Evolutionary conservation across 176 grass and related monocot species (phyloP), one percentile per base, ranked within the genome.

Genomic region (Carex scoparia): DNA sequence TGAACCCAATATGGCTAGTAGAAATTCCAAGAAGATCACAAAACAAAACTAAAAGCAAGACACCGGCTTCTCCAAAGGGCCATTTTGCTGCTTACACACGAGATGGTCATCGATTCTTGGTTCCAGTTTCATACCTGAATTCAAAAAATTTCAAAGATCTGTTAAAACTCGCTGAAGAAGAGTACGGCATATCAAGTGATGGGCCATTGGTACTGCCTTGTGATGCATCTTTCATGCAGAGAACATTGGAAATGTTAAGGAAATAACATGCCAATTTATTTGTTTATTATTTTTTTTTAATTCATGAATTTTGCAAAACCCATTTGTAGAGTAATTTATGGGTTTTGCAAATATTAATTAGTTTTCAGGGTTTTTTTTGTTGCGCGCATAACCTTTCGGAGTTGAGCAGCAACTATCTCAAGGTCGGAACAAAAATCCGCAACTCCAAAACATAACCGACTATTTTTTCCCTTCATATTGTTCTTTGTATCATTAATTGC

Each of bases 141-240:
- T 91, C 85, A 72, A 86, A 89, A 87, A 83, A 65, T 74, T 94
- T 94, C 49, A 83, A 70, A 76, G 92, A 94, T 79, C 85, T 94
- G 6, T 86, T 94, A 69, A 85, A 63, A 85, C 85, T 87, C 83
- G 92, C 89, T 44, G 89, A 94, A 84, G 92, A 94, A 87, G 92
- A 94, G 89, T 94, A 87, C 19, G 92, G 92, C 65, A 78, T 79
- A 4, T 35, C 92, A 69, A 88, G 85, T 65, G 89, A 33, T 67
- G 87, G 89, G 65, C 92, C 89, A 46, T 89, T 94, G 58, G 87
- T 94, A 55, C 89, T 94, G n/a, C 89, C 92, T 13, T 94, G 92
- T 84, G 88, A 89, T 48, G 87, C 62, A 48, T 85, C 62, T 64
- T 85, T 46, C 79, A 87, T 94, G 70, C 79, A 87, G 2, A 65